Evolutionary conservation across 495 filamentous ascomycete species (phyloP), one percentile per base, ranked within the genome.

Genomic region (Xylaria bambusicola): DNA sequence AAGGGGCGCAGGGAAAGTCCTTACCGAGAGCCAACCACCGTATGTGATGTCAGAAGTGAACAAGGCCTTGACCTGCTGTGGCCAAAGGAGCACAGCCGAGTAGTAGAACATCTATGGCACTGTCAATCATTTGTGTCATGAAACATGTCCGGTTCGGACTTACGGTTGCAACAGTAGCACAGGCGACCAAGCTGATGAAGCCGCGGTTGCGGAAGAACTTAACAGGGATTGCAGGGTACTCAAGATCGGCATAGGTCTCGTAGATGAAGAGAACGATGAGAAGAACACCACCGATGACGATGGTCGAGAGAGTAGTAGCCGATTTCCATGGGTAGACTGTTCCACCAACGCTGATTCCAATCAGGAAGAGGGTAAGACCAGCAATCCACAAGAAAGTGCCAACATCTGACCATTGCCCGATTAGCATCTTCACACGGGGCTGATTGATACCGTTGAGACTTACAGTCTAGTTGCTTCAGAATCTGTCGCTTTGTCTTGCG

Each of bases 291-390:
- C 80, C 78, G 35, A 82, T 62, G 1, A 80, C 63, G 29, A 82
- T 67, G 12, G 72, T 67, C n/a, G 67, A 71, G 31, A 84, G 68
- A 20, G 77, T 76, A 33, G 79, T 71, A 8, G 71, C 73, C n/a
- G 74, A 77, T 31, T 70, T 70, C 81, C 80, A 82, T 0, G 78
- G 70, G 66, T 84, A 82, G 0, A 69, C 64, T 13, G 62, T 63
- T 4, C 80, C 80, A 23, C 80, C 81, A 77, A 80, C 82, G 41
- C 74, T 72, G 21, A 84, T 69, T 26, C 80, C 80, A 24, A 81
- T 68, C 6, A 81, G 65, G 26, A 83, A 66, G 27, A 82, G 66
- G 26, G 75, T 63, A 2, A 81, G 62, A 17, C 79, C 78, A 26
- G 65, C 69, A 20, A 72, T 71, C 62, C 73, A 82, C 50, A 70